phyloP scores from a whole-genome alignment of 345 rosid species.

The Populus davidiana region DNA sequence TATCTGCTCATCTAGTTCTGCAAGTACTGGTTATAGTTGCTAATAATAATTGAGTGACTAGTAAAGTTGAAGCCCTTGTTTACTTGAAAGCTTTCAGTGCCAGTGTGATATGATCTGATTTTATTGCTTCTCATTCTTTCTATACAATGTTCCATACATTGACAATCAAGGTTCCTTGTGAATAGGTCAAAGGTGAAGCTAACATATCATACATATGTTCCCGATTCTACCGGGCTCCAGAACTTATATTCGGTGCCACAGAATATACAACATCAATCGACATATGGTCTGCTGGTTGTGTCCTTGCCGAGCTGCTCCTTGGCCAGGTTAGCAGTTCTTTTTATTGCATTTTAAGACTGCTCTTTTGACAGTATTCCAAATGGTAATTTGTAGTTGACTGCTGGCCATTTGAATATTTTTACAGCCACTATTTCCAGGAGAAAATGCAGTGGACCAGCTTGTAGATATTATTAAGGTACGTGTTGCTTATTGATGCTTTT shows the following conservation, averaged over 20 bases:
- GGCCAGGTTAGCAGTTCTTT: conserved; percentile 25
- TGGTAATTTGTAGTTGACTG: neutral
- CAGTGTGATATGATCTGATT: neutral
- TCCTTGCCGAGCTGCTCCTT: conserved; percentile 36
- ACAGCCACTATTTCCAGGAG: conserved; percentile 36
- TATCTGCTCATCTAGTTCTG: neutral
- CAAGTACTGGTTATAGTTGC: neutral
- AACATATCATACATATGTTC: conserved; percentile 36
- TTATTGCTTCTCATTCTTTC: neutral
- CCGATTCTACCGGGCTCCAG: conserved; percentile 38
- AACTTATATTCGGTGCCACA: conserved; percentile 35
- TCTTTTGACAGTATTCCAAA: neutral
- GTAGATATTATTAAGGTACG: conserved; percentile 36
- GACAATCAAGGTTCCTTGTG: conserved; percentile 4
- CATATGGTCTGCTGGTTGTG: conserved; percentile 40
- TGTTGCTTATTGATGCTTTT: neutral
- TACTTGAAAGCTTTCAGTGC: neutral
- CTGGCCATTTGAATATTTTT: neutral
- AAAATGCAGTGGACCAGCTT: conserved; percentile 39
- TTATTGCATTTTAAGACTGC: neutral
- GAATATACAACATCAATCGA: conserved; percentile 36
- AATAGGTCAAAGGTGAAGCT: conserved; percentile 34
- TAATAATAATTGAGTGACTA: neutral
- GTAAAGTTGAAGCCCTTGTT: neutral
- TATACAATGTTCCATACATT: neutral